Percentiles rank a stretch among this genome's conserved stretches.
phyloP scores from a whole-genome alignment of 192 early-diverging fungal species.

The Linnemannia elongata region DNA sequence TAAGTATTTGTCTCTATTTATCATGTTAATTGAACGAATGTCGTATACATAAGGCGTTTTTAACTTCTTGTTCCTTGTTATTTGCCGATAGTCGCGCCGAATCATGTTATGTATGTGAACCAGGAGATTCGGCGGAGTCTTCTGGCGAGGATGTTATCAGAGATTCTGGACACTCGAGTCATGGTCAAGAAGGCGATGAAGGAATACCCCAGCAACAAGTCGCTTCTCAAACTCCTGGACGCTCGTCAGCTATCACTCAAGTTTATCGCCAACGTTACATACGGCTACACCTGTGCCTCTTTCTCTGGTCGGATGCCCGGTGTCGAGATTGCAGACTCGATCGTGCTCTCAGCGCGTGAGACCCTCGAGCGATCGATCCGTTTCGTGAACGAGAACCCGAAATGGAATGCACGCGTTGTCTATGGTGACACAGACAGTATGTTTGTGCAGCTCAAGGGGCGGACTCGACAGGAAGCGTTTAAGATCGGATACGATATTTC shows the following conservation, averaged over 20 bases:
- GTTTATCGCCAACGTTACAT: conserved; percentile 94
- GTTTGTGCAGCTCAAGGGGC: conserved; percentile 84
- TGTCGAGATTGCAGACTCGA: conserved; percentile 90
- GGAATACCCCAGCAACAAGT: conserved; percentile 70
- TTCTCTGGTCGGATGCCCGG: conserved; percentile 94
- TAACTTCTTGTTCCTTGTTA: neutral
- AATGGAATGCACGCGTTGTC: conserved; percentile 86
- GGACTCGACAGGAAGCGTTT: conserved; percentile 80
- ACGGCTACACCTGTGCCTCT: conserved; percentile 87
- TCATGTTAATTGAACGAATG: neutral
- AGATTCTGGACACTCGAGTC: conserved; percentile 90
- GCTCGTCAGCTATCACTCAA: conserved; percentile 91
- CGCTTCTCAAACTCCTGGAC: conserved; percentile 77
- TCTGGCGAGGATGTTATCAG: conserved; percentile 85
- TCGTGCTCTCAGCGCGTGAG: conserved; percentile 89
- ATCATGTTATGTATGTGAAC: conserved; percentile 90
- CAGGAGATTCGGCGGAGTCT: conserved; percentile 83
- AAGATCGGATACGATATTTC: conserved; percentile 88
- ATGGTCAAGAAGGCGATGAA: conserved; percentile 93
- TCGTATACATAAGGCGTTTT: neutral
- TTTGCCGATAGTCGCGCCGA: conserved; percentile 73
- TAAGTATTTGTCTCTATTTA: conserved; percentile 31
- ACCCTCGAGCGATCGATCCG: conserved; percentile 82
- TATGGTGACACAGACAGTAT: conserved; percentile 97
- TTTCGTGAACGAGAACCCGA: conserved; percentile 69